These are phyloP conservation scores for Phytopythium chamaehyphon DNA, from an alignment of 352 stramenopile species.

Conservation along the genomic window DNA sequence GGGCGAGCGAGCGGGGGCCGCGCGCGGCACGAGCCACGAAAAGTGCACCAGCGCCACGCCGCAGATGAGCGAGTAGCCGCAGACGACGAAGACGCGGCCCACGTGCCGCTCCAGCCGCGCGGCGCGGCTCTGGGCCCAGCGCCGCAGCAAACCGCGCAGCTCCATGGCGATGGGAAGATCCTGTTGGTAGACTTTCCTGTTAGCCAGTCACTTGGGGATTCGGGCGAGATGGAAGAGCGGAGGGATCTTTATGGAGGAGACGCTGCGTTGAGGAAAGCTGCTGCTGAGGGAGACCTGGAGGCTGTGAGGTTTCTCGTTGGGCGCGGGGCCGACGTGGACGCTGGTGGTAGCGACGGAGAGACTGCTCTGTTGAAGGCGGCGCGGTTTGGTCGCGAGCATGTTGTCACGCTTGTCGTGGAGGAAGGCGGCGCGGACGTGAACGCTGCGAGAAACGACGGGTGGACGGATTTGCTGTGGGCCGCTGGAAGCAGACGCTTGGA, in stretches of 20 bases:
- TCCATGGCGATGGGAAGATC: no score
- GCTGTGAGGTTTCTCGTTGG: not conserved
- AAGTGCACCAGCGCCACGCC: slow-evolving; percentile 29
- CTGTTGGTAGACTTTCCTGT: no score
- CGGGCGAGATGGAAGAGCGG: no score
- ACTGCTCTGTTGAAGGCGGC: not conserved
- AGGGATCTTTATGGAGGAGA: no score
- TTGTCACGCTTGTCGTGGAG: not conserved
- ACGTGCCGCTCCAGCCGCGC: not conserved
- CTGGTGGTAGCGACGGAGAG: not conserved
- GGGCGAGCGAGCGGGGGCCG: not conserved
- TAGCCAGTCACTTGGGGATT: no score
- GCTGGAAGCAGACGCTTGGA: not conserved
- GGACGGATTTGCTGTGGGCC: not conserved
- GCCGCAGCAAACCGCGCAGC: not conserved
- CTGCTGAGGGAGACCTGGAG: no score
- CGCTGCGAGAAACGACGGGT: not conserved
- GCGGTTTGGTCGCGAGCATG: not conserved
- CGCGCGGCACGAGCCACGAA: slow-evolving; percentile 17
- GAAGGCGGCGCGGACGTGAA: not conserved
- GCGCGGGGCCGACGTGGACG: no score
- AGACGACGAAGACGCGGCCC: slow-evolving; percentile 19
- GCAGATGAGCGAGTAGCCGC: slow-evolving; percentile 28
- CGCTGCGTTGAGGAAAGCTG: no score
- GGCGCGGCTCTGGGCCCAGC: not conserved